Evolutionary conservation across 1,284 basidiomycete species (phyloP), one percentile per base, ranked within the genome.

Genomic region (Sphaerobolus stellatus): DNA sequence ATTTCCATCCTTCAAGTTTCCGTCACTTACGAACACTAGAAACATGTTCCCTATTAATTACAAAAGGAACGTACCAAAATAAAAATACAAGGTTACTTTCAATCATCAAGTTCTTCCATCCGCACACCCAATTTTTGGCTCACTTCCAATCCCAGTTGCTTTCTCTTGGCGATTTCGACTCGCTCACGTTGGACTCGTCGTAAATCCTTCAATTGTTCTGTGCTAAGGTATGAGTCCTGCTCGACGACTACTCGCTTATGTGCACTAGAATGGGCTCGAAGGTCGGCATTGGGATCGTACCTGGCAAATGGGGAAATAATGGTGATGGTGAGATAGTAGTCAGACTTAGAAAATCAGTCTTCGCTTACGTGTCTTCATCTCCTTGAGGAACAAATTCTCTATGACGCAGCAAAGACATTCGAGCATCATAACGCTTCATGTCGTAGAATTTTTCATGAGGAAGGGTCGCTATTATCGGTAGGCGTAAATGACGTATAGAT

Each of bases 371-470:
- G 34, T 64, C 61, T 63, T 84, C 83, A 52, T 83, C 78, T 2
- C 81, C 64, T 4, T 87, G 82, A 0, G 88, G 87, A 2, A 92
- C 69, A 55, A 81, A 85, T 62, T 91, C 90, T 40, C 93, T 93
- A 29, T 84, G 78, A 29, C 92, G 83, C 49, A 95, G 74, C 28
- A 90, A 83, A 27, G 79, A 70, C 93, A 94, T 94, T 45, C 88
- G 83, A 24, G 76, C 75, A 59, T 92, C 89, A 67, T 92, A 92
- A 9, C 80, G 78, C 46, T 82, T 81, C 77, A 94, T 90, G 64
- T 92, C 81, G 70, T 94, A 94, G 69, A 92, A 95, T 69, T 95
- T 95, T 68, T 94, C 91, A 64, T 94, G 88, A 3, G 93, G 89
- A 2, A 94, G 77, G 2, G 92, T 94, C 8, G 92, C 91, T 92